Evolutionary conservation across 805 yeast genomes (phyloP), one percentile per base, ranked within the genome.

Genomic region (Metschnikowia aberdeeniae): DNA sequence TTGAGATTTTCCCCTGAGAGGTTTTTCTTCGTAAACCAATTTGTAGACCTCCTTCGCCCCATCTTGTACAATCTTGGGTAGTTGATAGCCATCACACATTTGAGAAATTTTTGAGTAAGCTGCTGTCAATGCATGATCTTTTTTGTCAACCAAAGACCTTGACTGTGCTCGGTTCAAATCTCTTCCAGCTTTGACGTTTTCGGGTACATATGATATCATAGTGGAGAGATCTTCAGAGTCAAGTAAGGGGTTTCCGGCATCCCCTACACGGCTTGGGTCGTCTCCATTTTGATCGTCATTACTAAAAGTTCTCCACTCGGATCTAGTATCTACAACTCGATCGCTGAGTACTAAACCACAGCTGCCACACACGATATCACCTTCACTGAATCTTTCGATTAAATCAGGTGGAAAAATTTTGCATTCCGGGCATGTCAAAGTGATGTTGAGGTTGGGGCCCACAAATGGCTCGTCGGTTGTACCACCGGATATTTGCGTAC

Each of bases 201-300:
- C 95, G 32, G 88, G 87, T 14, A 85, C 89, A 47, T 83, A 82
- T 24, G 96, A 86, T 49, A 93, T 93, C 73, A 90, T 83, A 4
- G 99, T 92, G 12, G 95, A 88, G 45, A 92, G 80, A 64, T 90
- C 95, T 56, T 86, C 92, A 17, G 95, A 86, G 60, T 90, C 97
- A 55, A 93, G 75, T 44, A 90, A 71, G 8, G 97, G 97, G 62
- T 90, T 90, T 13, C 89, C 83, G 5, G 97, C 97, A 62, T 90
- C 97, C 66, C 99, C 99, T 52, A 92, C 99, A 86, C 99, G 98
- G 54, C 93, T 84, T 4, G 99, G 99, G 64, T 92, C 99, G 65
- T 89, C 97, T 57, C 95, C 96, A 56, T 92, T 93, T 64, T 92
- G 98, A 65, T 92, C 99, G 64, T 92, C 99, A 62, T 93, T 93